phyloP scores from a whole-genome alignment of 257 asterid species.

The Capsicum rhomboideum region DNA sequence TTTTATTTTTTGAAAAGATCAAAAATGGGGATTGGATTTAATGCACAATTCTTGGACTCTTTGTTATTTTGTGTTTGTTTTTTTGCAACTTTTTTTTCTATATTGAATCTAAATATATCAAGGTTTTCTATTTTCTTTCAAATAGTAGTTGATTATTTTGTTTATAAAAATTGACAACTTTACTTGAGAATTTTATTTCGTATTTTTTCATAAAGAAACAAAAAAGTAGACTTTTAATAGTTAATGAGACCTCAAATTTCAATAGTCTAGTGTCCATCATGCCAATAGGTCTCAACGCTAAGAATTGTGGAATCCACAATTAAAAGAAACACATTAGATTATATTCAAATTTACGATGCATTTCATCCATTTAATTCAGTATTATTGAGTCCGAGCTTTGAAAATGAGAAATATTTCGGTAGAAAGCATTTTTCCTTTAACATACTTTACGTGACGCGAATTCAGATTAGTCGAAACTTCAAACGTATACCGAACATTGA shows the following conservation, averaged over 20 bases:
- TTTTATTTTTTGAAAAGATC: neutral
- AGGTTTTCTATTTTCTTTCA: neutral
- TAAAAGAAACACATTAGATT: neutral
- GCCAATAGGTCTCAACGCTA: neutral
- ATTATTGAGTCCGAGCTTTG: no score
- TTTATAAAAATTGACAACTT: neutral
- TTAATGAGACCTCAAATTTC: neutral
- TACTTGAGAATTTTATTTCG: no score
- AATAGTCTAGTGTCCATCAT: neutral
- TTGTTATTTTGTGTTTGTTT: neutral
- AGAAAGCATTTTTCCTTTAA: neutral
- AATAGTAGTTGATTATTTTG: neutral
- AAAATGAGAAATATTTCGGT: neutral
- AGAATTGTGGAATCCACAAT: neutral
- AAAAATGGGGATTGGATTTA: neutral
- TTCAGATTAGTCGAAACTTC: neutral
- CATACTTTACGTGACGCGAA: rapidly evolving
- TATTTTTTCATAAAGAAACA: no score
- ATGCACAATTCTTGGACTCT: neutral
- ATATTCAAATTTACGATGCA: neutral
- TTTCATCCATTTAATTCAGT: no score
- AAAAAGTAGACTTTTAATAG: no score
- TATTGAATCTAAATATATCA: neutral
- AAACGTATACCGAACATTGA: neutral
- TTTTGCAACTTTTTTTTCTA: neutral